Percentiles rank a stretch among this genome's conserved stretches.
These are phyloP conservation scores for Dacryopinax primogenitus DNA, from an alignment of 768 basidiomycete genomes.

Conservation along the genomic window DNA sequence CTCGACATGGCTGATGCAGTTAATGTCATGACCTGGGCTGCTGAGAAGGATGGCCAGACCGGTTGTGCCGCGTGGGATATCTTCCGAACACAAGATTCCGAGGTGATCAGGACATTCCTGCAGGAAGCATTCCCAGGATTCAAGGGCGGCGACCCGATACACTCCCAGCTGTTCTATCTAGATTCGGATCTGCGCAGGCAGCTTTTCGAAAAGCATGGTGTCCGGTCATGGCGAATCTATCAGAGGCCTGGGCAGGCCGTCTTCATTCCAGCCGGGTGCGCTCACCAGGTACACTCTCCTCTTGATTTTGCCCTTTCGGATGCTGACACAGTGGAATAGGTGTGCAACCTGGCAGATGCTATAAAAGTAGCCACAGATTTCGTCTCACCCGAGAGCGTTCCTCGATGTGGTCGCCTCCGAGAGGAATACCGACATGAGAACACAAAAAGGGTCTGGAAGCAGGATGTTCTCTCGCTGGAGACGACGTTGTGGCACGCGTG, in stretches of 20 bases:
- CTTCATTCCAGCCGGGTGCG: slow-evolving; percentile 89
- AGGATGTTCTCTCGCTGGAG: slow-evolving; percentile 80
- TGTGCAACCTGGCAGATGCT: slow-evolving; percentile 86
- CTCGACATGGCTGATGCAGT: slow-evolving; percentile 93
- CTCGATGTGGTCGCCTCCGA: slow-evolving; percentile 71
- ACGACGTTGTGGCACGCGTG: slow-evolving; percentile 94
- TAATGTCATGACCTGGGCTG: slow-evolving; percentile 77
- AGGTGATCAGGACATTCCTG: slow-evolving; percentile 64
- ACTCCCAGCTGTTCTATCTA: slow-evolving; percentile 78
- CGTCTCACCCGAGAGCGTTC: slow-evolving; percentile 85
- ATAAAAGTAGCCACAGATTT: slow-evolving; percentile 94
- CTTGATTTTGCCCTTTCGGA: background rate
- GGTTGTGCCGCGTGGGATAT: slow-evolving; percentile 84
- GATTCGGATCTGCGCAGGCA: slow-evolving; percentile 54
- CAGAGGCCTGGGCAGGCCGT: slow-evolving; percentile 87
- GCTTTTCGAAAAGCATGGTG: slow-evolving; percentile 52
- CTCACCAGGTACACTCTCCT: slow-evolving; percentile 59
- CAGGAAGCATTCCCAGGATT: slow-evolving; percentile 39
- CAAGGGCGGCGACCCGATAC: slow-evolving; percentile 61
- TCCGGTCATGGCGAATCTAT: slow-evolving; percentile 71
- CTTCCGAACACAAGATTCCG: slow-evolving; percentile 67
- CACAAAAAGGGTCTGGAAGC: slow-evolving; percentile 78
- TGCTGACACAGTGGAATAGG: slow-evolving; percentile 32
- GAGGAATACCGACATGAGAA: slow-evolving; percentile 85
- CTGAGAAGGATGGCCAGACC: slow-evolving; percentile 38